Conservation (phyloP, 768 basidiomycete species). For the Calocera cornea region DNA sequence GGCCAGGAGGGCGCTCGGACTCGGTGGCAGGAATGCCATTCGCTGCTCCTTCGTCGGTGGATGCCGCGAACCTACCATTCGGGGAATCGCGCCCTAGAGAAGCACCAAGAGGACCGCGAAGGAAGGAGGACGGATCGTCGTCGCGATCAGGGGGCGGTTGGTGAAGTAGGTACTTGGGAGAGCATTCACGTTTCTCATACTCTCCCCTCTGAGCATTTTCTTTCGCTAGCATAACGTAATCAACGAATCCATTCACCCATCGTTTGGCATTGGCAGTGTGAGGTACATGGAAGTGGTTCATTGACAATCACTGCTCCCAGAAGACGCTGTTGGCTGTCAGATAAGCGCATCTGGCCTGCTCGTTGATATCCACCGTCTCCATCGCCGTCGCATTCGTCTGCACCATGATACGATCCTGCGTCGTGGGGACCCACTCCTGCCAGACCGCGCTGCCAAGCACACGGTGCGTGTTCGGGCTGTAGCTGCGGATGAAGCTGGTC, state of each 20-base stretch:
- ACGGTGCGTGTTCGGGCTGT: background rate
- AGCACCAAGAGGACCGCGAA: too few relatives aligned
- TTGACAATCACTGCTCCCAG: background rate
- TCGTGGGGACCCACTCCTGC: background rate
- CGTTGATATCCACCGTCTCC: background rate
- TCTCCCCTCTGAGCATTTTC: background rate
- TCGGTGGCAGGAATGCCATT: too few relatives aligned
- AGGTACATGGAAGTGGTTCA: too few relatives aligned
- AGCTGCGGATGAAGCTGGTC: background rate
- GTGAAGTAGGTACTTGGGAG: background rate
- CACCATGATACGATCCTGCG: background rate
- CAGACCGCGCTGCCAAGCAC: background rate
- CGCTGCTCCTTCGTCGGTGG: too few relatives aligned
- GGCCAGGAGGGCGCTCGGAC: too few relatives aligned
- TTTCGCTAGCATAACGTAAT: background rate
- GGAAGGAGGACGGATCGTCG: background rate
- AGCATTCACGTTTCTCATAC: background rate
- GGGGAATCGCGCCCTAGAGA: too few relatives aligned
- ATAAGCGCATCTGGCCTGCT: background rate
- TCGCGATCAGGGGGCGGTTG: background rate
- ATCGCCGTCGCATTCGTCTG: background rate
- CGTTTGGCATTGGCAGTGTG: too few relatives aligned
- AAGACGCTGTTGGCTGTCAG: background rate
- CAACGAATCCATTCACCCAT: too few relatives aligned
- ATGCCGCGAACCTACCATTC: too few relatives aligned